A percentile compares a stretch with the other conserved stretches of the same genome.
These are phyloP conservation scores for Lactarius psammicola DNA, from an alignment of 768 basidiomycete genomes.

Conservation along the genomic window DNA sequence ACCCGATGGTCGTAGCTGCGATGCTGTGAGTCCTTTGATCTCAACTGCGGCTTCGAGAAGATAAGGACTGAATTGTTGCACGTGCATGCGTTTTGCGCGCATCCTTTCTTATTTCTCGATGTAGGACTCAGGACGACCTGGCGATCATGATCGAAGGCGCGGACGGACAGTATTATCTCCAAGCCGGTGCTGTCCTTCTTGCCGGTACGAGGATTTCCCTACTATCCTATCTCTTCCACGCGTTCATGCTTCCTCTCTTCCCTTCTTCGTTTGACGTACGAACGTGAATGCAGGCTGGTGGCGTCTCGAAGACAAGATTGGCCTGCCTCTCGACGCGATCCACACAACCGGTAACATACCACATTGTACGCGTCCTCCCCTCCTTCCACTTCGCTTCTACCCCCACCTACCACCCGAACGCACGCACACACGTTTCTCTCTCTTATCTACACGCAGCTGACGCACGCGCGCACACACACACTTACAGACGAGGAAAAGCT, in stretches of 20 bases:
- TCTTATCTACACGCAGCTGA: neutral
- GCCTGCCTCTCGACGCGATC: conserved; percentile 67
- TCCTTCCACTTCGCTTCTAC: neutral
- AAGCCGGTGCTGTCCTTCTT: conserved; percentile 66
- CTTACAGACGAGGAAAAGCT: conserved; percentile 64
- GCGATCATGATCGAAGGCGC: conserved; percentile 43
- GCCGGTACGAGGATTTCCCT: conserved; percentile 44
- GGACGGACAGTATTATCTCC: conserved; percentile 72
- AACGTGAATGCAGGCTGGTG: conserved; percentile 54
- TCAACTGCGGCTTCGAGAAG: neutral
- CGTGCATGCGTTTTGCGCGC: conserved; percentile 31
- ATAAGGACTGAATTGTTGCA: neutral
- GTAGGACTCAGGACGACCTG: conserved; percentile 30
- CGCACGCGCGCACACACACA: conserved; percentile 22
- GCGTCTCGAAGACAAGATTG: conserved; percentile 76
- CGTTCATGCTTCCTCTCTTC: conserved; percentile 9
- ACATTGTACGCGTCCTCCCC: conserved; percentile 49
- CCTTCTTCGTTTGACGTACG: conserved; percentile 10
- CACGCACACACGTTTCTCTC: neutral
- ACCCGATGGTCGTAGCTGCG: conserved; percentile 61
- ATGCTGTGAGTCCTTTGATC: conserved; percentile 48
- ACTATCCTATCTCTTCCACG: neutral
- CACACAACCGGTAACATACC: conserved; percentile 70
- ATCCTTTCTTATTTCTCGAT: conserved; percentile 24
- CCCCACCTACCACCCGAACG: neutral